Conservation (phyloP, 179 eudicot species). For the Silene noctiflora region DNA sequence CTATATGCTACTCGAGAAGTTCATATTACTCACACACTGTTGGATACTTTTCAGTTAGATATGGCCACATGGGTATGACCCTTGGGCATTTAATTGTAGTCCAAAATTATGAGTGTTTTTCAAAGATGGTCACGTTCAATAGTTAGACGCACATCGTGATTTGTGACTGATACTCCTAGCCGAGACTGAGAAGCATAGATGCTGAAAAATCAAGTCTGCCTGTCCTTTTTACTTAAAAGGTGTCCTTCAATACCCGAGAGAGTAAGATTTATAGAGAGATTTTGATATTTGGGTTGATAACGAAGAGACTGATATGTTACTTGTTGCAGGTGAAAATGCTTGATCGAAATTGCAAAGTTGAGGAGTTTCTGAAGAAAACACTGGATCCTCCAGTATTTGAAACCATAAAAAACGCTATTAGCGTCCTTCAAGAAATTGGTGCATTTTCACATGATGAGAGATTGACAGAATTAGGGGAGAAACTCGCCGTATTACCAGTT, state of each 20-base stretch:
- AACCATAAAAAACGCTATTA: constrained; percentile 71
- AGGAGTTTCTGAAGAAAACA: constrained; percentile 65
- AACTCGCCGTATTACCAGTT: constrained; percentile 77
- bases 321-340: constrained; percentile 73
- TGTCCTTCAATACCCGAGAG: neutral
- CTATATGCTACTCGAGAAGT: neutral
- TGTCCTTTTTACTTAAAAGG: neutral
- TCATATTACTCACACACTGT: neutral
- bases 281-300: neutral
- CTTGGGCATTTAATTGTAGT: neutral
- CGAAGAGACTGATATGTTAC: constrained; percentile 4
- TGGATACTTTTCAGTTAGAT: neutral
- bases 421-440: constrained; percentile 87
- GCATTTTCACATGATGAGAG: constrained; percentile 67
- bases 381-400: constrained; percentile 84
- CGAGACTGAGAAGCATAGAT: neutral
- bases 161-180: neutral
- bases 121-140: neutral
- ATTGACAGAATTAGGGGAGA: constrained; percentile 79
- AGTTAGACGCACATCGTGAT: neutral
- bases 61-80: neutral
- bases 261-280: neutral
- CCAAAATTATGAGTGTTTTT: neutral
- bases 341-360: constrained; percentile 68
- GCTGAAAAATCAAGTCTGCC: neutral